Conservation (phyloP, 495 filamentous ascomycete genomes). For the Clohesyomyces aquaticus region DNA sequence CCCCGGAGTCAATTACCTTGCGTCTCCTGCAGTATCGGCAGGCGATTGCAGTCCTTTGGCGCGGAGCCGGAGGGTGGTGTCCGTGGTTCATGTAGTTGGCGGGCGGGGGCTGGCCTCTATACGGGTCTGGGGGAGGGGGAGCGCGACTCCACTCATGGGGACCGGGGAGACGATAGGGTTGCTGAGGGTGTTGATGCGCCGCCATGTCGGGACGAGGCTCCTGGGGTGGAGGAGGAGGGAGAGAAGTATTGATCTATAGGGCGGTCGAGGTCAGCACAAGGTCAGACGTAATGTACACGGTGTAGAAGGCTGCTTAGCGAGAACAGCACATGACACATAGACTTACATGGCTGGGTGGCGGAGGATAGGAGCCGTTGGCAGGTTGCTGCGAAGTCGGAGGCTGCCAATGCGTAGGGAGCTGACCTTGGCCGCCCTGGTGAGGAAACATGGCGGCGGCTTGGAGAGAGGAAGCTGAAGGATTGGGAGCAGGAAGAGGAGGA, state of each 20-base stretch:
- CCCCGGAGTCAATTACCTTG: slow-evolving; percentile 60
- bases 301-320: slow-evolving; percentile 12
- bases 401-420: slow-evolving; percentile 36
- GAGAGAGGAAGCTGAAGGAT: not conserved
- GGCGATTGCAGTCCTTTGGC: slow-evolving; percentile 83
- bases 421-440: slow-evolving; percentile 35
- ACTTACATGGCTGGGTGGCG: slow-evolving; percentile 38
- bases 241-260: slow-evolving; percentile 33
- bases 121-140: slow-evolving; percentile 36
- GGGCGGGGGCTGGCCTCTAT: slow-evolving; percentile 34
- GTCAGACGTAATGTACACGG: not conserved
- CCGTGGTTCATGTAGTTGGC: slow-evolving; percentile 27
- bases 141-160: slow-evolving; percentile 40
- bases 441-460: slow-evolving; percentile 32
- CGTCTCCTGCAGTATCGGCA: slow-evolving; percentile 80
- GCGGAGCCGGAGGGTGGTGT: slow-evolving; percentile 63
- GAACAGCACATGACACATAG: slow-evolving; percentile 14
- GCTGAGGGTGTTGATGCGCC: slow-evolving; percentile 31
- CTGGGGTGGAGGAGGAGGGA: slow-evolving; percentile 31
- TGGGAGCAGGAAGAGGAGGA: not conserved
- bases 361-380: slow-evolving; percentile 34
- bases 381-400: slow-evolving; percentile 32
- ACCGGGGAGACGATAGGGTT: slow-evolving; percentile 37
- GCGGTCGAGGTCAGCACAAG: slow-evolving; percentile 26
- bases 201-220: slow-evolving; percentile 43